phyloP scores from a whole-genome alignment of 1,139 yeast species.

The Candida sanyaensis region DNA sequence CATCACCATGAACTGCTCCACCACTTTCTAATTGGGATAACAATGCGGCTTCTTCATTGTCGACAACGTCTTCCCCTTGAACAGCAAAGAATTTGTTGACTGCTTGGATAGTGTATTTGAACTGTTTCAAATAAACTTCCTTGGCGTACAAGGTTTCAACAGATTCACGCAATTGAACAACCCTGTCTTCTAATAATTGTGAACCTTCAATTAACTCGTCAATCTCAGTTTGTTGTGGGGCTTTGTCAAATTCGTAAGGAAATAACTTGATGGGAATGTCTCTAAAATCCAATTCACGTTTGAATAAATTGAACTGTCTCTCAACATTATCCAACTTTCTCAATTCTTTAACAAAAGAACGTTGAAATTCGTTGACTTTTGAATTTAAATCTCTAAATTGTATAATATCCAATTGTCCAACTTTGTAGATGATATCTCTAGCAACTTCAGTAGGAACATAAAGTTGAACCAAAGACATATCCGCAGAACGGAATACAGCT shows the following conservation, averaged over 20 bases:
- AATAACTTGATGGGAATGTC: conserved; percentile 44
- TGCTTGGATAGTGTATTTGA: conserved; percentile 50
- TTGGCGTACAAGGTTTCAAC: conserved; percentile 34
- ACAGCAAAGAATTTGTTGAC: conserved; percentile 63
- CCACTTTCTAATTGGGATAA: conserved; percentile 31
- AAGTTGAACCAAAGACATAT: conserved; percentile 73
- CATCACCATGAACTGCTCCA: conserved; percentile 14
- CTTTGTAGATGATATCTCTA: conserved; percentile 61
- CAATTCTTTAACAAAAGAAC: conserved; percentile 70
- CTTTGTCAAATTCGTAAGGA: conserved; percentile 43
- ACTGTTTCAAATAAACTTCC: conserved; percentile 40
- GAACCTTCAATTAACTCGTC: conserved; percentile 76
- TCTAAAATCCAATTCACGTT: conserved; percentile 49
- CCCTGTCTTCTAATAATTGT: conserved; percentile 48
- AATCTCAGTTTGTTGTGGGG: conserved; percentile 61
- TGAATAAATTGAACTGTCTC: conserved; percentile 59
- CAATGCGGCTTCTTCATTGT: conserved; percentile 22
- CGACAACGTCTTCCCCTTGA: conserved; percentile 26
- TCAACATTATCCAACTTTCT: conserved; percentile 69
- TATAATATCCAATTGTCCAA: conserved; percentile 64
- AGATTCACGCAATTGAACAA: conserved; percentile 41
- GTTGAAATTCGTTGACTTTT: conserved; percentile 68
- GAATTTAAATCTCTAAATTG: conserved; percentile 73
- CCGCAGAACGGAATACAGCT: conserved; percentile 82
- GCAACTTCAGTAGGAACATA: conserved; percentile 73